Conservation (phyloP, 257 asterid species). For the Solanum ahanhuiri region DNA sequence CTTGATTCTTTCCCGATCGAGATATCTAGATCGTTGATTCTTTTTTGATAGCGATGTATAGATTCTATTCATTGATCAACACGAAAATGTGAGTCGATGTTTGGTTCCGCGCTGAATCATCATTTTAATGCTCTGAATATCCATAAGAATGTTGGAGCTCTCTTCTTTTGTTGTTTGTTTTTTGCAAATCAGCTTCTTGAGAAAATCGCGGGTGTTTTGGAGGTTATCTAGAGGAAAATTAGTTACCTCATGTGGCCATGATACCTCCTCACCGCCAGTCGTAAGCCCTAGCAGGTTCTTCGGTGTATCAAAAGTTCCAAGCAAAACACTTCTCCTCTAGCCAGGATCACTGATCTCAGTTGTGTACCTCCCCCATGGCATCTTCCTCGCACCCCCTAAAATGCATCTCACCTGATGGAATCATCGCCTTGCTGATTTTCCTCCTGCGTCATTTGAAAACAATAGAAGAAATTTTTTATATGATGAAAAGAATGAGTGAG, state of each 20-base stretch:
- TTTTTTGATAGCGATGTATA: background rate
- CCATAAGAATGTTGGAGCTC: too few species aligned
- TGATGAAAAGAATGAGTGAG: too few species aligned
- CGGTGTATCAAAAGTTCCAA: background rate
- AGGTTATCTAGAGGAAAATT: background rate
- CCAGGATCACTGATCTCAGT: background rate
- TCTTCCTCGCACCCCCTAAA: background rate
- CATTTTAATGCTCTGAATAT: too few species aligned
- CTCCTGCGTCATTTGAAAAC: background rate
- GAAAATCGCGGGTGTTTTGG: background rate
- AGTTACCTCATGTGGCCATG: background rate
- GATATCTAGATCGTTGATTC: background rate
- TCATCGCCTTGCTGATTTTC: background rate
- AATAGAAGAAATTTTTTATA: too few species aligned
- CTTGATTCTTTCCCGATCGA: background rate
- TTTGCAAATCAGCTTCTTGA: too few species aligned
- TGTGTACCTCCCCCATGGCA: background rate
- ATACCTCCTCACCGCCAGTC: background rate
- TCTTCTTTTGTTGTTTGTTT: too few species aligned
- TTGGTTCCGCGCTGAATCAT: too few species aligned
- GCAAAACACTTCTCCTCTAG: background rate
- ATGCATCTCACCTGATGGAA: background rate
- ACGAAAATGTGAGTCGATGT: too few species aligned
- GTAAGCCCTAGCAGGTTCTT: constrained; percentile 3
- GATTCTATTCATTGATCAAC: background rate